Evolutionary conservation across 768 basidiomycete genomes (phyloP), one percentile per base, ranked within the genome.

Genomic region (Dentipellis sp.): DNA sequence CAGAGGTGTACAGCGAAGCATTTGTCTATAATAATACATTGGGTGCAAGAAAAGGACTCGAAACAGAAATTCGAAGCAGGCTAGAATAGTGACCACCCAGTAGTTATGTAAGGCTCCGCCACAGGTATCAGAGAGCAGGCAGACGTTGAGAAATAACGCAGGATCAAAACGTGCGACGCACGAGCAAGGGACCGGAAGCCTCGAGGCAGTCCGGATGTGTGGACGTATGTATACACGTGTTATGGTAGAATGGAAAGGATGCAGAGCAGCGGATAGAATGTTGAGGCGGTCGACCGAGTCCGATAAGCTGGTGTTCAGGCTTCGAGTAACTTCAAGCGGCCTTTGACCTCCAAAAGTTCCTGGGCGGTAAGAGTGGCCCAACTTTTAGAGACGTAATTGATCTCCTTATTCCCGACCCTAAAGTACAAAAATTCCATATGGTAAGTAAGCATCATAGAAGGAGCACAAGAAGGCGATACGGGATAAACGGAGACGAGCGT

Each of bases 381-480:
- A 8, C 19, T n/a, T 9, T n/a, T 19, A n/a, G 19, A 19, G 42
- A 45, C 19, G 10, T n/a, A 17, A n/a, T 8, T 45, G n/a, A 45
- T 45, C 42, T 45, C 42, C 8, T n/a, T 45, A 11, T 19, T n/a
- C 7, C 42, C 42, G 16, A 45, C 42, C 42, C 42, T 45, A 16
- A 19, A 7, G n/a, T 16, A 45, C n/a, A 4, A 19, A 45, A 45
- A n/a, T 45, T 45, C n/a, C 29, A 29, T 29, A 45, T 45, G n/a
- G 42, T 45, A 19, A 45, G 42, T 19, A 19, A 19, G 10, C 12
- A 17, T 35, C 16, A 35, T 42, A 57, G 50, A 23, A 46, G 57
- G 21, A 53, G 57, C 45, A 49, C 48, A 39, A 56, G 10, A 55
- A 22, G 19, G 57, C 42, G 23, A 14, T 52, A 37, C 47, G 40